phyloP scores from a whole-genome alignment of 495 filamentous ascomycete species.

The Xylaria longipes region DNA sequence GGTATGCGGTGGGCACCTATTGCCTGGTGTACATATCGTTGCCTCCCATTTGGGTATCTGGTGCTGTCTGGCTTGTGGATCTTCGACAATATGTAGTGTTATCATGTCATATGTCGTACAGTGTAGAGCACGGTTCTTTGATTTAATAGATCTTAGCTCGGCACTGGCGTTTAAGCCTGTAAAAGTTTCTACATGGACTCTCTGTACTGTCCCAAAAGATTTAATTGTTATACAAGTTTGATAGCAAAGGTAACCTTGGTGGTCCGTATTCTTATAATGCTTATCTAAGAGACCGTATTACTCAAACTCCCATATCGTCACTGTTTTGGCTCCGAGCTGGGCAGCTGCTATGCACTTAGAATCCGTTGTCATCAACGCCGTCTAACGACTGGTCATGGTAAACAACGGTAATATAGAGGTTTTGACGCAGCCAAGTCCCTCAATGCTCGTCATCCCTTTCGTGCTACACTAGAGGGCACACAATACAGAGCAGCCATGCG shows the following conservation, averaged over 20 bases:
- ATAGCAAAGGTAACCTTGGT: not conserved
- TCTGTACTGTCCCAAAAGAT: not conserved
- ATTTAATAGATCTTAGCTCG: not conserved
- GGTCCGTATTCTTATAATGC: not conserved
- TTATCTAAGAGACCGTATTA: not conserved
- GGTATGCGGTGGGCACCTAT: no score
- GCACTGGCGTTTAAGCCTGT: not conserved
- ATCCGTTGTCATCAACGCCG: not conserved
- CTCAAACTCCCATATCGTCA: not conserved
- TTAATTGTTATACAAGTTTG: not conserved
- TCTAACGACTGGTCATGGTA: not conserved
- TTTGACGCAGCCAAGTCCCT: not conserved
- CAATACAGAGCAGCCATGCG: not conserved
- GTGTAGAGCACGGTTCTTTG: not conserved
- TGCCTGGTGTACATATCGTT: not conserved
- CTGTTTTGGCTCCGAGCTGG: not conserved
- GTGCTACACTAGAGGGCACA: not conserved
- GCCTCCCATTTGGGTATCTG: not conserved
- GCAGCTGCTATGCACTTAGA: not conserved
- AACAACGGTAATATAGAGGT: not conserved
- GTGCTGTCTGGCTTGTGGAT: not conserved
- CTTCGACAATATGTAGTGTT: not conserved
- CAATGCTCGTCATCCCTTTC: not conserved
- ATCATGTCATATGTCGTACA: not conserved
- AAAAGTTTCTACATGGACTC: not conserved